phyloP scores from a whole-genome alignment of 116 monocot genomes.

The Phalaenopsis hybrid region DNA sequence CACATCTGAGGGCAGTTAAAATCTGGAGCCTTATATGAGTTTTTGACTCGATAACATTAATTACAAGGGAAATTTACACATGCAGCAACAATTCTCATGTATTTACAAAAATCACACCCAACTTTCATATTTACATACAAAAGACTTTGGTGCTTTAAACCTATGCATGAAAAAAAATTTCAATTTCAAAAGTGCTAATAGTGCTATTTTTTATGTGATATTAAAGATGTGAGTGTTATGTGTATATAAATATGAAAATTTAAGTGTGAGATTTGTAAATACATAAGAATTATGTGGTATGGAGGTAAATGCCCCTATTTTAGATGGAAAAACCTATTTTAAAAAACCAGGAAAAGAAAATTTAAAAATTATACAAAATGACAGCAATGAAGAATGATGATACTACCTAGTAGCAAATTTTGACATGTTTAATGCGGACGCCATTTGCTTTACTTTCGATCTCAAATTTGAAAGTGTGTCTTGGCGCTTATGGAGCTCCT shows the following conservation, averaged over 20 bases:
- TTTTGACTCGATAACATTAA: neutral
- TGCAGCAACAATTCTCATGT: too few relatives aligned
- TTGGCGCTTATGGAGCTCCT: constrained; percentile 48
- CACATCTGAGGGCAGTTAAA: neutral
- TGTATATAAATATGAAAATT: too few relatives aligned
- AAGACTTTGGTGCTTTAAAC: too few relatives aligned
- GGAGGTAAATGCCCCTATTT: neutral
- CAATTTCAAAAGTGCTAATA: too few relatives aligned
- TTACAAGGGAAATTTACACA: too few relatives aligned
- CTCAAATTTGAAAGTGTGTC: constrained; percentile 45
- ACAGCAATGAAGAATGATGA: constrained; percentile 1
- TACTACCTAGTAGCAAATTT: constrained; percentile 45
- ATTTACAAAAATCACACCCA: too few relatives aligned
- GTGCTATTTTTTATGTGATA: too few relatives aligned
- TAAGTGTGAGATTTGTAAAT: too few relatives aligned
- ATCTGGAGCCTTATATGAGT: neutral
- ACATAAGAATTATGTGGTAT: too few relatives aligned
- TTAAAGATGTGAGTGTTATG: too few relatives aligned
- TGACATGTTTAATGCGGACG: constrained; percentile 50
- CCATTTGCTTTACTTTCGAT: constrained; percentile 65
- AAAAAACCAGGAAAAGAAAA: neutral
- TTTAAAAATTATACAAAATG: neutral
- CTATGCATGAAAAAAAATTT: too few relatives aligned
- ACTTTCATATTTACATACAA: too few relatives aligned
- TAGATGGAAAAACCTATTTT: neutral